phyloP scores from a whole-genome alignment of 2,329 filamentous ascomycete genomes.

The Nannizziopsis barbatae region DNA sequence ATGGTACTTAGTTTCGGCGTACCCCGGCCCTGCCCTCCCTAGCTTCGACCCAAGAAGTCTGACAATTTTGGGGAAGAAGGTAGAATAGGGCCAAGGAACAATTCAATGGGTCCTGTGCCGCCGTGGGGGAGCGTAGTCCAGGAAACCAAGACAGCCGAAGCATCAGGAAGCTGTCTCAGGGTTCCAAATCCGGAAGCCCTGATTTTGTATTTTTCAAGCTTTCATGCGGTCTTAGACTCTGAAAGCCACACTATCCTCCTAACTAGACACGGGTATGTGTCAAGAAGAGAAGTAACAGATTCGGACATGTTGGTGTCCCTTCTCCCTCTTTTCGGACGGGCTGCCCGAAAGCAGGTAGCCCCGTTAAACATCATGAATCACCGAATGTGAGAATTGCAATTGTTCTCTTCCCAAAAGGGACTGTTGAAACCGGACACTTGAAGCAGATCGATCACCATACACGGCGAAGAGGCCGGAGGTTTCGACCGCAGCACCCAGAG shows the following conservation, averaged over 20 bases:
- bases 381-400: background rate
- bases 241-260: too few relatives aligned
- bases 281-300: too few relatives aligned
- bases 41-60: too few relatives aligned
- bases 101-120: too few relatives aligned
- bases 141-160: background rate
- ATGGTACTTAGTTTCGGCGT: background rate
- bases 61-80: too few relatives aligned
- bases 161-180: slow-evolving; percentile 9
- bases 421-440: slow-evolving; percentile 4
- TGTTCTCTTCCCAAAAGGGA: slow-evolving; percentile 1
- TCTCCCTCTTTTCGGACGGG: too few relatives aligned
- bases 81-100: too few relatives aligned
- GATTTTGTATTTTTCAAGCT: background rate
- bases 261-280: too few relatives aligned
- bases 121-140: background rate
- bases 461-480: background rate
- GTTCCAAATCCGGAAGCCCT: background rate
- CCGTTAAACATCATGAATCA: slow-evolving; percentile 3
- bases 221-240: background rate
- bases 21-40: background rate
- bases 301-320: too few relatives aligned
- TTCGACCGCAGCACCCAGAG: background rate
- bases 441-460: background rate
- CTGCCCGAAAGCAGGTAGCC: background rate